phyloP scores from a whole-genome alignment of 768 basidiomycete genomes.

The Leccinum fibrillosum region DNA sequence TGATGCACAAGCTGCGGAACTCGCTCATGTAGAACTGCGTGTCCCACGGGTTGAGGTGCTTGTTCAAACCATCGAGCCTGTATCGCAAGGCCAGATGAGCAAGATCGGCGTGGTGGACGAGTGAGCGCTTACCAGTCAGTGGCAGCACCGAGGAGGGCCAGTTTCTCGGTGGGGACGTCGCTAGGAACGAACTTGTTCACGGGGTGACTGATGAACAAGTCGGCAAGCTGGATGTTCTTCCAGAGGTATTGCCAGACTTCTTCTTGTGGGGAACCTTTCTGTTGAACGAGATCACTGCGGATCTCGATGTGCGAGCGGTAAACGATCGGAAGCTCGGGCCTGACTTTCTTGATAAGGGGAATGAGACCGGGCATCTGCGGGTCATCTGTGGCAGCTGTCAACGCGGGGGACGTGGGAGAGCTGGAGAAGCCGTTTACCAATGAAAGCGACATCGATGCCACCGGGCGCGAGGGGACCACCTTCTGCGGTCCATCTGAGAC shows the following conservation, averaged over 20 bases:
- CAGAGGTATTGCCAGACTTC: conserved; percentile 95
- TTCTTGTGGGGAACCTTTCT: conserved; percentile 78
- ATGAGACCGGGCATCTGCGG: conserved; percentile 95
- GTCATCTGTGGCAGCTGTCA: conserved; percentile 51
- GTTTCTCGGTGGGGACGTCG: conserved; percentile 69
- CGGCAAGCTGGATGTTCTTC: conserved; percentile 86
- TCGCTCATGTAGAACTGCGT: conserved; percentile 88
- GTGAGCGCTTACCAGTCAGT: conserved; percentile 69
- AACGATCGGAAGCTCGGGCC: conserved; percentile 83
- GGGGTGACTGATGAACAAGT: conserved; percentile 92
- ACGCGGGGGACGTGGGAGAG: conserved; percentile 1
- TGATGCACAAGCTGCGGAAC: conserved; percentile 71
- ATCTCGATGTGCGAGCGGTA: conserved; percentile 97
- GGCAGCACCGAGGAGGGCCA: conserved; percentile 75
- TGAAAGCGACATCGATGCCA: conserved; percentile 85
- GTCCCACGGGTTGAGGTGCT: conserved; percentile 78
- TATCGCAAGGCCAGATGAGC: background rate
- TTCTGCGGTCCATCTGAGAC: conserved; percentile 81
- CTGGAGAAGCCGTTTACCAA: conserved; percentile 47
- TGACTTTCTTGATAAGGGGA: conserved; percentile 82
- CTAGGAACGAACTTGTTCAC: conserved; percentile 92
- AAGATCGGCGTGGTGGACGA: conserved; percentile 5
- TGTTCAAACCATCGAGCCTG: conserved; percentile 94
- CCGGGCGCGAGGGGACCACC: conserved; percentile 82
- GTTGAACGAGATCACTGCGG: conserved; percentile 81